These are phyloP conservation scores for Podosphaera leucotricha DNA, from an alignment of 2,329 filamentous ascomycete species.

Conservation along the genomic window DNA sequence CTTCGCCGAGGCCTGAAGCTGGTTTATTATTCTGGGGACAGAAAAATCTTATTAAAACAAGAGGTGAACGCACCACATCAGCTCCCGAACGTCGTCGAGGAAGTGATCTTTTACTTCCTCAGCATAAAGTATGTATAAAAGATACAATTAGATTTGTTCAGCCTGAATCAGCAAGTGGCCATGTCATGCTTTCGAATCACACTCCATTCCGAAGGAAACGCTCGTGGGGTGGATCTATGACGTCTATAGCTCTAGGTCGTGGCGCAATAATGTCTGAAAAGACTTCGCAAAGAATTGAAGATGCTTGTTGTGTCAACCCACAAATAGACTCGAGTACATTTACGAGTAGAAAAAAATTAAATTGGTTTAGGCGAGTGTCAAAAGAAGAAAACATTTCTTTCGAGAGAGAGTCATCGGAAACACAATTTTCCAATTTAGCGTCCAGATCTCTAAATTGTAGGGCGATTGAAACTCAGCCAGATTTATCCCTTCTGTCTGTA, in stretches of 20 bases:
- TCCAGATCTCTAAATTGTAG: not conserved
- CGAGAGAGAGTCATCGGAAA: conserved; percentile 3
- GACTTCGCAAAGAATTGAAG: not conserved
- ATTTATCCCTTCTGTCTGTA: not conserved
- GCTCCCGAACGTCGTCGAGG: conserved; percentile 12
- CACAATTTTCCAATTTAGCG: conserved; percentile 5
- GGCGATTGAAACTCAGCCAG: not conserved
- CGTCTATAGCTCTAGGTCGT: not conserved
- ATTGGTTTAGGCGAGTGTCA: conserved; percentile 15
- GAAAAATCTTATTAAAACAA: conserved; percentile 3
- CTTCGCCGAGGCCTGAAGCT: conserved; percentile 4
- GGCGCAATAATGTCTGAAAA: not conserved
- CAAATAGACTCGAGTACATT: conserved; percentile 7
- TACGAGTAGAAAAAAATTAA: conserved; percentile 11
- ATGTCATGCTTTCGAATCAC: not conserved
- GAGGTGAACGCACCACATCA: conserved; percentile 11
- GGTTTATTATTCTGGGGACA: not conserved
- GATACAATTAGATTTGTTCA: conserved; percentile 13
- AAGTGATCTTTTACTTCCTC: not conserved
- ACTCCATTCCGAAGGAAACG: not conserved
- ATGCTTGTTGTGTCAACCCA: not conserved
- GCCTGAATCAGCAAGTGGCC: not conserved
- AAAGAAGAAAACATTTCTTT: conserved; percentile 6
- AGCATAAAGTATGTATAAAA: not conserved
- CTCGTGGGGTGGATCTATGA: not conserved